Evolutionary conservation across 108 stramenopile species (phyloP), one percentile per base, ranked within the genome.

Genomic region (Seminavis robusta): DNA sequence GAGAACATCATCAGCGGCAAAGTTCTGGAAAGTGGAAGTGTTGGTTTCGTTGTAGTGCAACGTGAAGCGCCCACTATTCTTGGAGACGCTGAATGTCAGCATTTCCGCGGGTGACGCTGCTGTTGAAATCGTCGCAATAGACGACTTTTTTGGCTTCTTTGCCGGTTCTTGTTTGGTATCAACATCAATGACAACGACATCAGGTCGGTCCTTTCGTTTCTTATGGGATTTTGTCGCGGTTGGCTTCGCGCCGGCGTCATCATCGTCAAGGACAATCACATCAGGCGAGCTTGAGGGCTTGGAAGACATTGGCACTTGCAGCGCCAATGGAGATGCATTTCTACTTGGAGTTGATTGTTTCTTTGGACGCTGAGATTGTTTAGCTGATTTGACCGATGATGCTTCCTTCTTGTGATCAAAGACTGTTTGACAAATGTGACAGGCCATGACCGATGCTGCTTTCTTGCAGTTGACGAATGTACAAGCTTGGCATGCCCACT

Each of bases 1-100:
- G 21, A 85, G 38, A 19, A 85, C 58, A 53, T 81, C 54, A 4
- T 67, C 38, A 16, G 81, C 47, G 38, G 79, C 77, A 73, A 81
- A 85, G 42, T 81, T 81, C 0, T 68, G 53, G 40, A 64, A 38
- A 16, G 80, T 61, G 8, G 77, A 63, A 30, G 58, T 57, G 4
- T 73, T 63, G 16, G 58, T 36, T 7, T 56, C 44, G 20, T 24
- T 21, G 15, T 38, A 53, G 51, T 80, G 69, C 24, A 86, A 49
- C 0, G 80, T 59, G 20, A 86, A 61, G 48, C 84, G 63, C 5
- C 84, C 84, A 45, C 71, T 81, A 54, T 86, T 86, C 31, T 56
- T 69, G 11, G 80, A 81, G 15, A 81, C 84, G 26, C 57, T 52
- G 47, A 86, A 86, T 25, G 69, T 53, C 13, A 83, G 49, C 25